Conservation (phyloP, 148 eudicot genomes). For the Persicaria maculosa region DNA sequence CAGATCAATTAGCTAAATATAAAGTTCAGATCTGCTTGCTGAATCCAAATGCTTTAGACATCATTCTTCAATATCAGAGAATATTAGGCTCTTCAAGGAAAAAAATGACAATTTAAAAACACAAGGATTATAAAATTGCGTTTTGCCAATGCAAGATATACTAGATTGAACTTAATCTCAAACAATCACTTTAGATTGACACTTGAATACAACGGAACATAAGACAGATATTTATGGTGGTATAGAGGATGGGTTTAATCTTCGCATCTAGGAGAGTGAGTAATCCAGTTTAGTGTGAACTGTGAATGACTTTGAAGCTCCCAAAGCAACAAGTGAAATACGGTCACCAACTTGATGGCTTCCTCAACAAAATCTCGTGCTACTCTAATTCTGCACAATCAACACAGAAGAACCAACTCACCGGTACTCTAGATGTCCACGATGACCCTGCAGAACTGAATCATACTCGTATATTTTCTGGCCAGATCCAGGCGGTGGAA, state of each 20-base stretch:
- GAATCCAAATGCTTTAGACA: not conserved
- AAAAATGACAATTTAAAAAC: not conserved
- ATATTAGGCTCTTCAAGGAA: too few species aligned
- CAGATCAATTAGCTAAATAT: not conserved
- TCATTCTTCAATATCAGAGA: slow-evolving; percentile 1
- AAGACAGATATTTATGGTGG: too few species aligned
- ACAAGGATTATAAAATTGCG: too few species aligned
- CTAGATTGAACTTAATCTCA: too few species aligned
- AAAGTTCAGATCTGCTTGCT: not conserved
- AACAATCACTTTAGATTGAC: too few species aligned
- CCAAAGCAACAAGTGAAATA: too few species aligned
- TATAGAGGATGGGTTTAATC: too few species aligned
- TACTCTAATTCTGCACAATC: not conserved
- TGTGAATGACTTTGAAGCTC: too few species aligned
- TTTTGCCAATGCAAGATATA: too few species aligned
- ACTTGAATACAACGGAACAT: too few species aligned
- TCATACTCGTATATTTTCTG: slow-evolving; percentile 84
- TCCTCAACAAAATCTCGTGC: not conserved
- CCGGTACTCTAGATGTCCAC: slow-evolving; percentile 89
- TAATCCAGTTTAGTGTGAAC: too few species aligned
- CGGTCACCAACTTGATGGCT: not conserved
- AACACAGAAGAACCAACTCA: slow-evolving; percentile 26
- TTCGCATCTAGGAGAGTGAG: too few species aligned
- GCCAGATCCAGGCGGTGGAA: slow-evolving; percentile 85
- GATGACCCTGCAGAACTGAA: slow-evolving; percentile 47